Evolutionary conservation across 2,329 filamentous ascomycete genomes (phyloP), one percentile per base, ranked within the genome.

Genomic region (Nemania serpens): DNA sequence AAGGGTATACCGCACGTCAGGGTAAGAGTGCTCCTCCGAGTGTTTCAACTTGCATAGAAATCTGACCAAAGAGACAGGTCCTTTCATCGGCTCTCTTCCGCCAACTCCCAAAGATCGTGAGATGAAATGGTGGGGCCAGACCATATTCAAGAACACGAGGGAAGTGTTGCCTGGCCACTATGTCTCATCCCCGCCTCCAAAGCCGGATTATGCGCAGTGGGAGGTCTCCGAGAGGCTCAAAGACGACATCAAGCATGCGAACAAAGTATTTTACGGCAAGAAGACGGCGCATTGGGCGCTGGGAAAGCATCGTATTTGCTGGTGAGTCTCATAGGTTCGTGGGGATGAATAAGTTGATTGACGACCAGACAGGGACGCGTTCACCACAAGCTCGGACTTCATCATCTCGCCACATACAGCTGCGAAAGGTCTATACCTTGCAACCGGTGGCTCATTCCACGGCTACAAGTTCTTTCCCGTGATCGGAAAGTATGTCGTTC

Each of bases 381-480:
- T 88, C 69, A 87, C 85, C 0, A 80, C 84, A 1, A 84, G 78
- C 69, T 78, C 78, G n/a, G 86, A 90, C 68, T 88, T 87, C 68
- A 81, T 90, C 66, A 83, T 90, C 67, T 84, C 83, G 6, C 84
- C 86, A 0, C 81, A 66, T 47, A 52, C 64, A 2, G 58, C 55
- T 43, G 52, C 61, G 10, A 60, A 62, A 15, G 64, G 61, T 5
- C 33, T 66, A 18, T 66, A 64, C 41, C 37, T 66, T 50, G 64
- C 64, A 13, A 64, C 64, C 1, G 55, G 61, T n/a, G 88, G 88
- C 3, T 88, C 86, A 0, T 88, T 89, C 68, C 87, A 90, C 72
- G 83, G 84, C 13, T 89, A 82, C 77, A 89, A 90, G 73, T 89
- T 90, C 73, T 81, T 90, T 62, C 87, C 87, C 0, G 81, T 84